Evolutionary conservation across 331 rosid genomes (phyloP), one percentile per base, ranked within the genome.

Genomic region (Malus hybrid): DNA sequence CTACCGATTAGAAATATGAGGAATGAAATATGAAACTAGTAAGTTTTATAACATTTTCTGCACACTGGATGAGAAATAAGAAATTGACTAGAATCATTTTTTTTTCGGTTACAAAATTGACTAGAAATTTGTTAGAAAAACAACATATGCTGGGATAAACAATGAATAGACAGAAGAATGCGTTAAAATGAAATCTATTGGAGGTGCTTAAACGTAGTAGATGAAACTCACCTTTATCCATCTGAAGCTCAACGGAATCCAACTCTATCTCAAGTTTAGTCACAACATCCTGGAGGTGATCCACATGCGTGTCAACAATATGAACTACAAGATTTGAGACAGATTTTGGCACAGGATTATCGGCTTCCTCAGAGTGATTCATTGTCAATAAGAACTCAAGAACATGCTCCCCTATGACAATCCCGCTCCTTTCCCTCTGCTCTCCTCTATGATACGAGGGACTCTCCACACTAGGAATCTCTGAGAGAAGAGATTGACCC

Each of bases 301-400:
- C 99, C 74, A 94, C 89, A 36, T 92, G 96, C 3, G 99, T 92
- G 77, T 94, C 99, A 76, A 94, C 82, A 68, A 94, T 86, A 76
- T 94, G 99, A 79, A 94, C 93, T 20, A 94, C 87, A 5, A 94
- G 97, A 76, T 92, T 87, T 11, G 99, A 88, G 63, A 86, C 85
- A 52, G 99, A 92, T 76, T 75, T 88, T 7, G 99, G 97, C 75
- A 94, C 97, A 3, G 93, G 97, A 82, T 92, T 92, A 82, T 94
- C 97, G 6, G 97, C 97, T 84, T 94, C 97, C 86, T 92, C 96
- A 9, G 97, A 94, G 82, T 94, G 99, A 84, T 94, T 94, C 97
- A 90, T 92, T n/a, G 97, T 94, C 91, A 92, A 81, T 59, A 94
- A 84, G 76, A 94, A 94, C 66, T 94, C 99, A 72, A 94, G 95